A percentile compares a stretch with the other conserved stretches of the same genome.
phyloP scores from a whole-genome alignment of 176 grass and related monocot species.

The Cenchrus purpureus region DNA sequence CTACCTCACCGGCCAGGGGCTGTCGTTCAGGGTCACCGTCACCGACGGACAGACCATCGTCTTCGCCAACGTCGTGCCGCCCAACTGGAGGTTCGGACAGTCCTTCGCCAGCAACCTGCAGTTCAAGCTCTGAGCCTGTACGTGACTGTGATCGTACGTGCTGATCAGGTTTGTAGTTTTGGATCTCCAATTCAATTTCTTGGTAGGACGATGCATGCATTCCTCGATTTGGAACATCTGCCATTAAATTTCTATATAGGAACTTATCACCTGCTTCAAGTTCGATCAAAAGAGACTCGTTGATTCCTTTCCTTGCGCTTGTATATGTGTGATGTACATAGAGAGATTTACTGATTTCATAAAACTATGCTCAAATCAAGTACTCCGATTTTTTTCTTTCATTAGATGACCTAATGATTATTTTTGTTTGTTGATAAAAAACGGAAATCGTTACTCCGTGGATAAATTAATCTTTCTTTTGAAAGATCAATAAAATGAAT shows the following conservation, averaged over 20 bases:
- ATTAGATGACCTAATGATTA: background rate
- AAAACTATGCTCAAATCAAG: background rate
- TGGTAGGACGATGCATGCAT: too few relatives aligned
- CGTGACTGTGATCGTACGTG: too few relatives aligned
- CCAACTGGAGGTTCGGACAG: slow-evolving; percentile 56
- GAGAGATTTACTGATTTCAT: slow-evolving; percentile 6
- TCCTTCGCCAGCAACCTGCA: slow-evolving; percentile 51
- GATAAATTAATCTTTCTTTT: too few relatives aligned
- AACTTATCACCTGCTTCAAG: background rate
- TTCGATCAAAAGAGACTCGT: background rate
- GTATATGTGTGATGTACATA: slow-evolving; percentile 5
- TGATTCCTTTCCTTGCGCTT: background rate
- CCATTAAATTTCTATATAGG: background rate
- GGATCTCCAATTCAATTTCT: background rate
- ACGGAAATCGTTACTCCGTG: too few relatives aligned
- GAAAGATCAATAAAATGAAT: too few relatives aligned
- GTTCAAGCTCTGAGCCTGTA: slow-evolving; percentile 33
- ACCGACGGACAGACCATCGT: slow-evolving; percentile 52
- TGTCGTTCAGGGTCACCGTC: slow-evolving; percentile 53
- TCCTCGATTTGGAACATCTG: background rate
- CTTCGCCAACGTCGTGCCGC: slow-evolving; percentile 40
- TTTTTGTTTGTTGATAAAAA: background rate
- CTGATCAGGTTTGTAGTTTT: too few relatives aligned
- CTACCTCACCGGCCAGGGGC: slow-evolving; percentile 54
- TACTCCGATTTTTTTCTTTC: too few relatives aligned